phyloP scores from a whole-genome alignment of 169 alveolate genomes.

The Cryptosporidium andersoni region DNA sequence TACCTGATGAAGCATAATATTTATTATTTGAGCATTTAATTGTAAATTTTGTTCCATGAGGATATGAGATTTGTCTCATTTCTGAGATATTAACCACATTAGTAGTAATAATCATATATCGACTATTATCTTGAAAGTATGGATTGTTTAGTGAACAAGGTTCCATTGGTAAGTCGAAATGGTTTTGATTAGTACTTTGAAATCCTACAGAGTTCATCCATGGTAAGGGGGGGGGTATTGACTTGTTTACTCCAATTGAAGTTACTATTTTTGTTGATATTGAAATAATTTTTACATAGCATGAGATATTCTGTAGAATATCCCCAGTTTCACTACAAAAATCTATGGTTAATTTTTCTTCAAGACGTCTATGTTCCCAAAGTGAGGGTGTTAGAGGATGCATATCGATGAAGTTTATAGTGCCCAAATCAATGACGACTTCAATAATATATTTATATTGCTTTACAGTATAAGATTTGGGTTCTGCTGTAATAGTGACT shows the following conservation, averaged over 20 bases:
- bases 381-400: neutral
- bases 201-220: constrained; percentile 68
- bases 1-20: constrained; percentile 42
- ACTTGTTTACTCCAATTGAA: constrained; percentile 29
- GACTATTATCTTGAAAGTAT: constrained; percentile 27
- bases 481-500: constrained; percentile 15
- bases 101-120: constrained; percentile 13
- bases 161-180: constrained; percentile 26
- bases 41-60: constrained; percentile 42
- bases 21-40: constrained; percentile 25
- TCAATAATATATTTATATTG: constrained; percentile 17
- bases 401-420: constrained; percentile 1
- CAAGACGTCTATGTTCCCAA: neutral
- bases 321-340: constrained; percentile 32
- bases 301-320: neutral
- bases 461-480: neutral
- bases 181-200: neutral
- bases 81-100: neutral
- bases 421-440: constrained; percentile 25
- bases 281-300: constrained; percentile 18
- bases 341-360: constrained; percentile 12
- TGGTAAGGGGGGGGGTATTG: constrained; percentile 57
- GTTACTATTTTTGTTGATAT: constrained; percentile 11
- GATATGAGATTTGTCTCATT: neutral
- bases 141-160: constrained; percentile 49